A percentile compares a stretch with the other conserved stretches of the same genome.
These are phyloP conservation scores for Microthlaspi erraticum DNA, from an alignment of 345 rosid genomes.

Conservation along the genomic window DNA sequence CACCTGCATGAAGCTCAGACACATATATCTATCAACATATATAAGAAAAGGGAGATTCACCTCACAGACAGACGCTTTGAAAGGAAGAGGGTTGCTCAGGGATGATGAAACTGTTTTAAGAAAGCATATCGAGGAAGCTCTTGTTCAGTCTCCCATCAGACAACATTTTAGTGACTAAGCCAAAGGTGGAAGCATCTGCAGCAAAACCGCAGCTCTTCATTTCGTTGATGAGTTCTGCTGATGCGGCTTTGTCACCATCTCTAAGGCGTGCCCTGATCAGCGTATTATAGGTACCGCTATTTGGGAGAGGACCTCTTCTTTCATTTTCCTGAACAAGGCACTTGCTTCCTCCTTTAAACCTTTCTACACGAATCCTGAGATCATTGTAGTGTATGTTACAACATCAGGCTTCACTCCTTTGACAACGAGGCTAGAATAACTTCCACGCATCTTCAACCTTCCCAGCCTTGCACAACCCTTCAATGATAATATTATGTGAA, in stretches of 20 bases:
- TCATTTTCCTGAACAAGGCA: constrained; percentile 6
- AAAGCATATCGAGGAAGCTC: not conserved
- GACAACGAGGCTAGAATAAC: not conserved
- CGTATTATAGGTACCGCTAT: not conserved
- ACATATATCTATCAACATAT: no score
- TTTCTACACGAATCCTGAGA: not conserved
- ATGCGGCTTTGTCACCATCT: not conserved
- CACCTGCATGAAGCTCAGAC: no score
- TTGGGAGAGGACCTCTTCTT: not conserved
- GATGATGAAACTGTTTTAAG: not conserved
- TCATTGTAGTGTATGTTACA: not conserved
- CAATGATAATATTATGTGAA: not conserved
- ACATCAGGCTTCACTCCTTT: not conserved
- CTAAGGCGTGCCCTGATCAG: not conserved
- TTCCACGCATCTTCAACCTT: not conserved
- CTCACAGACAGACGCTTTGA: no score
- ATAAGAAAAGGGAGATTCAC: no score
- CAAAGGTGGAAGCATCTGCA: not conserved
- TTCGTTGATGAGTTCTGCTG: not conserved
- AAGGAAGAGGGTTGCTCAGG: no score
- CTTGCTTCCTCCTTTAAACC: not conserved
- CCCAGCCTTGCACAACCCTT: not conserved
- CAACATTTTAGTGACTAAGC: not conserved
- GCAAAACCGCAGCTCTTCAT: not conserved
- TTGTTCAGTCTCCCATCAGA: not conserved